Percentiles rank a stretch among this genome's conserved stretches.
These are phyloP conservation scores for Hagleromyces aurorensis DNA, from an alignment of 805 yeast species.

Conservation along the genomic window DNA sequence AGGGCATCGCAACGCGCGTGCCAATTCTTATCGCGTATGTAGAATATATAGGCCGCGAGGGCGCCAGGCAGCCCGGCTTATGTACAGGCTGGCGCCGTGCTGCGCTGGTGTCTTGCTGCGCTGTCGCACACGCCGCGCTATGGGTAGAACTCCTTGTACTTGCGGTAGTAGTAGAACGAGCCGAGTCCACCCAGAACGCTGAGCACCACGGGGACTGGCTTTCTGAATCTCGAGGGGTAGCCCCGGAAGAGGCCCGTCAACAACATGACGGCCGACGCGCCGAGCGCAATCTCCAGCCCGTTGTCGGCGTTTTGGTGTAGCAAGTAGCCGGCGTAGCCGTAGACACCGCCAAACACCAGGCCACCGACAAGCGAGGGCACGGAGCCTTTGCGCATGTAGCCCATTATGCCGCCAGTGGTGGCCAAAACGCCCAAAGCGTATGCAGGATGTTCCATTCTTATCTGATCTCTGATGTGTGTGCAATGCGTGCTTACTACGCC, in stretches of 20 bases:
- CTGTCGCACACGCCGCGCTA: not conserved
- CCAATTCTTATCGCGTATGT: too few relatives aligned
- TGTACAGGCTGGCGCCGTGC: constrained; percentile 1
- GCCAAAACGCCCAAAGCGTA: constrained; percentile 62
- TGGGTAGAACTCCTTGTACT: constrained; percentile 65
- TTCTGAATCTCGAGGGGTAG: constrained; percentile 46
- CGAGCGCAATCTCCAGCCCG: constrained; percentile 76
- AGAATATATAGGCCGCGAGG: not conserved
- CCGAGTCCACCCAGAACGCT: constrained; percentile 56
- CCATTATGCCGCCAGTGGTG: constrained; percentile 63
- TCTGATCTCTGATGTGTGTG: constrained; percentile 1
- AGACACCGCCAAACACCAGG: constrained; percentile 46
- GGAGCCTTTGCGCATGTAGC: constrained; percentile 62
- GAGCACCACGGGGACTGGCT: constrained; percentile 69
- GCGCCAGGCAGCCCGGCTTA: constrained; percentile 3
- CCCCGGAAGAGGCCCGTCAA: constrained; percentile 72
- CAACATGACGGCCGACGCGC: constrained; percentile 56
- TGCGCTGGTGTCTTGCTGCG: not conserved
- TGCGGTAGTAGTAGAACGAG: constrained; percentile 60
- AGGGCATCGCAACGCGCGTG: too few relatives aligned
- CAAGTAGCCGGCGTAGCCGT: constrained; percentile 69
- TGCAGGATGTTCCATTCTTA: constrained; percentile 72
- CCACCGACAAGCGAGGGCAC: constrained; percentile 81
- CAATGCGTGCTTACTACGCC: too few relatives aligned
- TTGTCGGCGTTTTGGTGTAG: constrained; percentile 63